Evolutionary conservation across 2,329 filamentous ascomycete genomes (phyloP).

Genomic region (Leptosphaerulina australis): DNA sequence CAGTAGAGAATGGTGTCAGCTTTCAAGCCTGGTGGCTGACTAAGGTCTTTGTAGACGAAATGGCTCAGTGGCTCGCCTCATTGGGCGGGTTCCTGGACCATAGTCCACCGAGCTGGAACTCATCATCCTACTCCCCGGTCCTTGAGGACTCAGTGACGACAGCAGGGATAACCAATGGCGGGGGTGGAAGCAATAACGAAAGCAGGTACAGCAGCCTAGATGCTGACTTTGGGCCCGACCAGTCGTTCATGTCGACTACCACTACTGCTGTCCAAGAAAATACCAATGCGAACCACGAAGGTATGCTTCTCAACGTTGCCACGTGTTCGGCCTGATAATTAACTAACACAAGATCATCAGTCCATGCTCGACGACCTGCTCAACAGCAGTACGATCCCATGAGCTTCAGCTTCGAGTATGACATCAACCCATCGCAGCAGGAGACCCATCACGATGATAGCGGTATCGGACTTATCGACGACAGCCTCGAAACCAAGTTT

Average conservation of each 20-base stretch:
- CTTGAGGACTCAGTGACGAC: conserved; percentile 42
- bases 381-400: conserved; percentile 41
- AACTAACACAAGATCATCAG: conserved; percentile 46
- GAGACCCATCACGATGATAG: conserved; percentile 45
- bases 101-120: conserved; percentile 38
- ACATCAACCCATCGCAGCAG: conserved; percentile 39
- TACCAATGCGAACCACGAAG: conserved; percentile 33
- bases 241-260: conserved; percentile 42
- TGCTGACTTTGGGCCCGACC: conserved; percentile 44
- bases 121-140: conserved; percentile 36
- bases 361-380: conserved; percentile 42
- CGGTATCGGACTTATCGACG: conserved; percentile 44
- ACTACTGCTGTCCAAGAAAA: conserved; percentile 34
- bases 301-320: conserved; percentile 32
- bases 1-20: conserved; percentile 75
- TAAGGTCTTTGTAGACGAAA: conserved; percentile 94
- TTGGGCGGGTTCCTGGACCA: conserved; percentile 83
- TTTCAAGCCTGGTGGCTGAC: conserved; percentile 95
- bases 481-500: conserved; percentile 46
- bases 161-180: conserved; percentile 39
- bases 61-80: conserved; percentile 87
- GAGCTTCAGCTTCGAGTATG: conserved; percentile 44
- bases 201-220: conserved; percentile 49
- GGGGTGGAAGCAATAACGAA: conserved; percentile 48
- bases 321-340: conserved; percentile 31